Conservation (phyloP, 2,329 filamentous ascomycete species). For the Knoxdaviesia proteae region DNA sequence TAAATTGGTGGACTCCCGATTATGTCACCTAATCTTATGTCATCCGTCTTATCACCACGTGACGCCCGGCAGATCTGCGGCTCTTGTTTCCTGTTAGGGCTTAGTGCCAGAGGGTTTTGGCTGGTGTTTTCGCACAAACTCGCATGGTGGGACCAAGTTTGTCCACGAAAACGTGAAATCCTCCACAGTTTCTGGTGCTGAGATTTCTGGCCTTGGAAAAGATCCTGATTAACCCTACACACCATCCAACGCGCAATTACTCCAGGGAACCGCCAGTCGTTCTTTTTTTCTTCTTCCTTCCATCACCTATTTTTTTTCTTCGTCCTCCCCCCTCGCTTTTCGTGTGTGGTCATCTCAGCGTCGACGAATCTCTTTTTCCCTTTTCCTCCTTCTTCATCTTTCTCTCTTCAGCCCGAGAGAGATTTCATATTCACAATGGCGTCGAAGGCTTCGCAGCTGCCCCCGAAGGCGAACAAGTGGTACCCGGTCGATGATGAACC, state of each 20-base stretch:
- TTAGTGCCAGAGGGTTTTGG: constrained; percentile 20
- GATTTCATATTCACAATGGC: constrained; percentile 14
- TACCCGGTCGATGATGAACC: constrained; percentile 88
- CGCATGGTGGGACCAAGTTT: constrained; percentile 1
- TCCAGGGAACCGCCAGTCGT: not conserved
- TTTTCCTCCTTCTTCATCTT: constrained; percentile 5
- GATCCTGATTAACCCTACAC: no score
- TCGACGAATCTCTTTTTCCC: constrained; percentile 9
- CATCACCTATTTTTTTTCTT: constrained; percentile 9
- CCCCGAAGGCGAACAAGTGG: constrained; percentile 95
- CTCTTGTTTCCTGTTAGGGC: constrained; percentile 9
- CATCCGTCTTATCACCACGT: constrained; percentile 15
- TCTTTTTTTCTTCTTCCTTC: constrained; percentile 5
- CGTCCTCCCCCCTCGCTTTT: constrained; percentile 10
- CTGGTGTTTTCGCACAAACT: constrained; percentile 18
- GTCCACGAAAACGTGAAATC: no score
- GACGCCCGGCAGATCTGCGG: constrained; percentile 1
- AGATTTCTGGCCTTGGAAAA: no score
- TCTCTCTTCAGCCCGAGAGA: constrained; percentile 9
- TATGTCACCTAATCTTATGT: no score
- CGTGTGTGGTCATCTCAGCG: no score
- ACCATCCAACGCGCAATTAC: no score
- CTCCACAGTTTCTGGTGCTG: no score
- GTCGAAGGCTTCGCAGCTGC: no score
- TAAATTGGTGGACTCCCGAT: no score